These are phyloP conservation scores for Hansenula sp. DNA, from an alignment of 1,139 yeast species.

Conservation along the genomic window DNA sequence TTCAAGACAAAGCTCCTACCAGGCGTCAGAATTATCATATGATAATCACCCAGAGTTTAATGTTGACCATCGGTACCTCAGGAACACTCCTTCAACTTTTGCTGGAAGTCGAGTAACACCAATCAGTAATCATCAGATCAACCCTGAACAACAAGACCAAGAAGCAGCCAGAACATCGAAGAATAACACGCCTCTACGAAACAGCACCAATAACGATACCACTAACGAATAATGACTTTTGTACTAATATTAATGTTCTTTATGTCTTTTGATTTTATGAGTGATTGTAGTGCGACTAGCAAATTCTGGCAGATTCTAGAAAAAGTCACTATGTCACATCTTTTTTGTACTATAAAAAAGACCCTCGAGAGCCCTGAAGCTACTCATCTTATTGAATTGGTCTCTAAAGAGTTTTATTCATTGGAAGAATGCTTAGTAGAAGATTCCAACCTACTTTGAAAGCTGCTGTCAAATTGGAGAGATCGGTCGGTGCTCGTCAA, in stretches of 20 bases:
- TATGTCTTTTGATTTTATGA: neutral
- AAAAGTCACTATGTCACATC: too few relatives aligned
- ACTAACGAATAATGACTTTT: constrained; percentile 1
- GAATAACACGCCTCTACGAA: neutral
- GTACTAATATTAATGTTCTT: neutral
- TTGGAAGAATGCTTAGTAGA: neutral
- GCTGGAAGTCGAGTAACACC: constrained; percentile 12
- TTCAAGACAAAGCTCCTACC: constrained; percentile 3
- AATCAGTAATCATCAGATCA: neutral
- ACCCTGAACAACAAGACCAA: neutral
- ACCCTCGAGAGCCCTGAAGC: too few relatives aligned
- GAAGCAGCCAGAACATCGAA: neutral
- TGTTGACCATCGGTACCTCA: constrained; percentile 20
- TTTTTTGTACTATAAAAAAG: neutral
- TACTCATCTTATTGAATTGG: too few relatives aligned
- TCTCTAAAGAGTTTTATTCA: too few relatives aligned
- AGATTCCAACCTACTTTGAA: neutral
- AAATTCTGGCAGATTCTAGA: constrained; percentile 4
- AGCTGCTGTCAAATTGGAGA: neutral
- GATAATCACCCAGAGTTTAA: constrained; percentile 22
- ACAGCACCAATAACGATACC: too few relatives aligned
- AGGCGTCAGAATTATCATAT: constrained; percentile 9
- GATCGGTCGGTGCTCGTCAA: neutral
- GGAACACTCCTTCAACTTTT: constrained; percentile 21
- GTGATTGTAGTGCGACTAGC: neutral